These are phyloP conservation scores for Lactifluus echinatus DNA, from an alignment of 768 basidiomycete species.

Conservation along the genomic window DNA sequence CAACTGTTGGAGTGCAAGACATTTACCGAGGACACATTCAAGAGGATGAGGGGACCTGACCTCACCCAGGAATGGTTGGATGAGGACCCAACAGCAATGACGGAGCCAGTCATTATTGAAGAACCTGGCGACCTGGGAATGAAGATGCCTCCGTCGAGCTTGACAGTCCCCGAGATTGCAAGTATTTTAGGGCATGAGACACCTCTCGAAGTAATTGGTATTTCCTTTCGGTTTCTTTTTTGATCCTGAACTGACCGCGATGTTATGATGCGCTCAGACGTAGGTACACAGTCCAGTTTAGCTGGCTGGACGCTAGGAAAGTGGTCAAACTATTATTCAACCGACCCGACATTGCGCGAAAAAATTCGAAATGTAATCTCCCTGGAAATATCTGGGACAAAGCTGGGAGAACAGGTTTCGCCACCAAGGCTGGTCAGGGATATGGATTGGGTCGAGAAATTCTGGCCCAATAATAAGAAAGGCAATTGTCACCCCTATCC, in stretches of 20 bases:
- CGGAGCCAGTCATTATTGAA: slow-evolving; percentile 76
- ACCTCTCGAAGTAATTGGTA: slow-evolving; percentile 89
- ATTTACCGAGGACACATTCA: slow-evolving; percentile 56
- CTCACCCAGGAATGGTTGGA: slow-evolving; percentile 71
- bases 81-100: slow-evolving; percentile 61
- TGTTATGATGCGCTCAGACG: slow-evolving; percentile 42
- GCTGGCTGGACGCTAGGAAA: slow-evolving; percentile 84
- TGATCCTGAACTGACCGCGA: not conserved
- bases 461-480: slow-evolving; percentile 78
- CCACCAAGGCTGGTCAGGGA: slow-evolving; percentile 83
- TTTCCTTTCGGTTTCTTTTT: slow-evolving; percentile 19
- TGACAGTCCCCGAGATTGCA: slow-evolving; percentile 77
- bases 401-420: slow-evolving; percentile 65
- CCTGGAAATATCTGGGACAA: slow-evolving; percentile 83
- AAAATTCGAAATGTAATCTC: slow-evolving; percentile 95
- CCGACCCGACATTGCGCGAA: slow-evolving; percentile 59
- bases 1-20: slow-evolving; percentile 60
- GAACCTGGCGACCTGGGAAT: slow-evolving; percentile 77
- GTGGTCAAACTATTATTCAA: slow-evolving; percentile 84
- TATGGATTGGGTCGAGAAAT: slow-evolving; percentile 94
- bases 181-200: slow-evolving; percentile 67
- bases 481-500: slow-evolving; percentile 67
- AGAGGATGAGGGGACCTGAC: slow-evolving; percentile 54
- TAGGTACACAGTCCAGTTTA: slow-evolving; percentile 76
- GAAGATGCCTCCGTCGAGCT: slow-evolving; percentile 67